Evolutionary conservation across 2,329 filamentous ascomycete genomes (phyloP), one percentile per base, ranked within the genome.

Genomic region (Claviceps monticola): DNA sequence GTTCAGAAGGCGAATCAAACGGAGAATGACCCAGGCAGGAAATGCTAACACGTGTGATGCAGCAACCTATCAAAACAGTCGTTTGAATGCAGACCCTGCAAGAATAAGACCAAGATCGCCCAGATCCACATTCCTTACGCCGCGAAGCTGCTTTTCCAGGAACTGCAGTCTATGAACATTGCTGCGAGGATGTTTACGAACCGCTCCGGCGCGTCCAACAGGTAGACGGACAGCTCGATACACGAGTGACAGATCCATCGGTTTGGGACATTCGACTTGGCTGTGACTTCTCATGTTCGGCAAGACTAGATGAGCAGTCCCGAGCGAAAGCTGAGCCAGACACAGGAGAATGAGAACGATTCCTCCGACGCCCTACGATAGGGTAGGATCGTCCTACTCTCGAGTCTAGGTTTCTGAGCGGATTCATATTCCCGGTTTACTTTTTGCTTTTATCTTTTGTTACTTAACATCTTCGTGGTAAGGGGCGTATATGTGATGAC

Each of bases 71-170:
- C 90, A 62, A 95, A 95, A 70, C 88, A 93, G 64, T 88, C 88
- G 29, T 97, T 97, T 66, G 91, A 97, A 69, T 98, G 93, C 70
- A 82, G 93, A 52, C 88, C 93, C 37, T 98, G 93, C 79, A 93
- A 94, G 75, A 98, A 98, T 77, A 97, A 97, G 79, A 96, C 91
- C 57, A 89, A 88, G 73, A 97, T 98, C 67, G 93, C 91, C 5
- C 93, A 98, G 69, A 86, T 98, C 52, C 88, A 97, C 67, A 95
- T 98, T 58, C 93, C 93, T 0, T 98, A 98, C 66, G 93, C 93
- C 2, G 93, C 93, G 55, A 98, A 98, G 74, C 77, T 98, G 48
- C 80, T 98, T 49, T 98, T 98, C 83, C 93, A 98, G 74, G 93
- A 98, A 73, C 74, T 98, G 59, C 88, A 90, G 65, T 84, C 89